Conservation (phyloP, 2,329 filamentous ascomycete genomes). For the Blastomyces silverae region DNA sequence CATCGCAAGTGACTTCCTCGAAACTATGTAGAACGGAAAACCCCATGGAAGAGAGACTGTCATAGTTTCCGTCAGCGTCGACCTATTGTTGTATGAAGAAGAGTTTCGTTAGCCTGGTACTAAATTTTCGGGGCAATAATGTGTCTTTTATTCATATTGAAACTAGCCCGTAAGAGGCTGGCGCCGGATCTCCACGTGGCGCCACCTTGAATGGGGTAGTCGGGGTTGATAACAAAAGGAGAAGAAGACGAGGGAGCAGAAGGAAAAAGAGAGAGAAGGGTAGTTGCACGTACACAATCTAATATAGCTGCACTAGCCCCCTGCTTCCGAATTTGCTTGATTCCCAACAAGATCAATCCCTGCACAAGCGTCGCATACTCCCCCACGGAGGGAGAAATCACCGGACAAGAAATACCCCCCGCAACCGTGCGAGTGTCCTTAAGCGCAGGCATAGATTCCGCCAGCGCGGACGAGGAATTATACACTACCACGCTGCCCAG, state of each 20-base stretch:
- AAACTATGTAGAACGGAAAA: slow-evolving; percentile 73
- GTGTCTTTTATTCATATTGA: neutral
- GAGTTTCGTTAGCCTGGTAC: neutral
- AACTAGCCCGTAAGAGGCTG: neutral
- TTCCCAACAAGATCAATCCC: slow-evolving; percentile 70
- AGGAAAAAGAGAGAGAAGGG: slow-evolving; percentile 7
- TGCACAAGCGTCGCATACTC: slow-evolving; percentile 68
- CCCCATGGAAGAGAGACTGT: slow-evolving; percentile 70
- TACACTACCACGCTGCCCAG: slow-evolving; percentile 76
- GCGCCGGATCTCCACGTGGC: neutral
- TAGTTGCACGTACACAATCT: slow-evolving; percentile 60
- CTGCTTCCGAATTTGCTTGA: slow-evolving; percentile 73
- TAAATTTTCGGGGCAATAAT: neutral
- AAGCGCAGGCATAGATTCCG: slow-evolving; percentile 63
- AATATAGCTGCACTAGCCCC: slow-evolving; percentile 66
- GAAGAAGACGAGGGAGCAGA: neutral
- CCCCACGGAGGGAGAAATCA: slow-evolving; percentile 61
- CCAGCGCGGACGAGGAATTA: slow-evolving; percentile 60
- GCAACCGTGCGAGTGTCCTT: slow-evolving; percentile 51
- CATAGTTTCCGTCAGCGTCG: slow-evolving; percentile 63
- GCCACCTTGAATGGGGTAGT: neutral
- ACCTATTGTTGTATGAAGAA: slow-evolving; percentile 44
- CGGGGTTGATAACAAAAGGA: slow-evolving; percentile 24
- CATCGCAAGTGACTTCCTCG: slow-evolving; percentile 69
- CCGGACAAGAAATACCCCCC: slow-evolving; percentile 72